Conservation (phyloP, 2,329 filamentous ascomycete species). For the Salinomyces thailandicus region DNA sequence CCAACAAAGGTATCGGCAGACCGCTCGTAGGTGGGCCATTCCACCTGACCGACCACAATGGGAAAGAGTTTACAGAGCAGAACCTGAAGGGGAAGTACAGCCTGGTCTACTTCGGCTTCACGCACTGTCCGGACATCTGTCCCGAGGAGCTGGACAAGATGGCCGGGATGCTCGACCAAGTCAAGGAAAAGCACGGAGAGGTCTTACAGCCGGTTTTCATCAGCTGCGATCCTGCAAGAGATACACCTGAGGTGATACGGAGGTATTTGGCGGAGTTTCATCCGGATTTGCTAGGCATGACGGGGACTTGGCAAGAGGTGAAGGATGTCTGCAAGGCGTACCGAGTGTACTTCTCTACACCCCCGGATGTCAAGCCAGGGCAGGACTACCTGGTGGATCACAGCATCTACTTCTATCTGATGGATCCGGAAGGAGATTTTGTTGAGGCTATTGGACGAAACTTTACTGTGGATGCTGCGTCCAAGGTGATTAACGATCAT, state of each 20-base stretch:
- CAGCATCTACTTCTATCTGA: slow-evolving; percentile 98
- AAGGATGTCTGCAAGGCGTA: slow-evolving; percentile 93
- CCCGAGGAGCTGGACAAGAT: slow-evolving; percentile 99
- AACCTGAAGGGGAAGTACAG: slow-evolving; percentile 81
- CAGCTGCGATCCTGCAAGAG: slow-evolving; percentile 86
- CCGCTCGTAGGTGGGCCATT: slow-evolving; percentile 91
- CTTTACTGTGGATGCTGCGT: slow-evolving; percentile 78
- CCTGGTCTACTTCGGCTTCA: slow-evolving; percentile 95
- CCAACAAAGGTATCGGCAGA: slow-evolving; percentile 81
- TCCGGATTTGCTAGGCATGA: slow-evolving; percentile 71
- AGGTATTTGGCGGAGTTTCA: slow-evolving; percentile 89
- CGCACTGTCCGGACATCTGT: slow-evolving; percentile 96
- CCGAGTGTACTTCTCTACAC: slow-evolving; percentile 93
- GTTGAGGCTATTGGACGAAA: slow-evolving; percentile 93
- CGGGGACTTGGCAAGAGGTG: slow-evolving; percentile 86
- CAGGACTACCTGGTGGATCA: slow-evolving; percentile 98
- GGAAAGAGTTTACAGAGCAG: slow-evolving; percentile 63
- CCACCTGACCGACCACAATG: slow-evolving; percentile 69
- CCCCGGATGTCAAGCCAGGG: slow-evolving; percentile 73
- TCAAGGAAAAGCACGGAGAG: slow-evolving; percentile 38
- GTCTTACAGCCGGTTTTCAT: slow-evolving; percentile 75
- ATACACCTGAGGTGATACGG: slow-evolving; percentile 75
- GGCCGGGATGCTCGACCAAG: slow-evolving; percentile 80
- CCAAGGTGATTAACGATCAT: slow-evolving; percentile 74
- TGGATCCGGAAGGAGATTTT: slow-evolving; percentile 97